Evolutionary conservation across 306 rosid genomes (phyloP).

Genomic region (Malus sieversii): DNA sequence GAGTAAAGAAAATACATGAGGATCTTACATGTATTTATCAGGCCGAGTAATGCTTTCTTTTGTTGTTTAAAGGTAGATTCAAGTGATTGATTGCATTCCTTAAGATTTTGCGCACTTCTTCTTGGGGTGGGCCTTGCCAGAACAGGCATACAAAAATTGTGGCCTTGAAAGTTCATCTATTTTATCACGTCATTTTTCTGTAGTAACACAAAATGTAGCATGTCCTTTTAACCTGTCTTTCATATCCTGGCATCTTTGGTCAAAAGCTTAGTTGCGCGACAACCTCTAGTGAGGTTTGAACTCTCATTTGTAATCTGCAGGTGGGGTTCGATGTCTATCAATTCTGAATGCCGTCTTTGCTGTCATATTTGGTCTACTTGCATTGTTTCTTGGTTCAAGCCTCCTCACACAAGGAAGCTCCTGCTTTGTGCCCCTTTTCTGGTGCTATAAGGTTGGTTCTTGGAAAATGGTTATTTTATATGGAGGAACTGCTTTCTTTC

Average conservation of each 20-base stretch:
- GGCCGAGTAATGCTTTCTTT: neutral
- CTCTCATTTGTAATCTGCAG: constrained; percentile 36
- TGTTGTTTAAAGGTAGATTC: neutral
- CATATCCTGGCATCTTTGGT: neutral
- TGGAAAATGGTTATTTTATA: constrained; percentile 81
- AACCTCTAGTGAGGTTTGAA: constrained; percentile 8
- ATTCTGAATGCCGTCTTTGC: constrained; percentile 74
- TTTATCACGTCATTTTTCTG: neutral
- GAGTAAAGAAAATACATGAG: neutral
- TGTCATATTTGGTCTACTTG: constrained; percentile 73
- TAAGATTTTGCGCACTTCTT: neutral
- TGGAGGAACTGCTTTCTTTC: constrained; percentile 79
- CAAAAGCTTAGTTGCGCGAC: neutral
- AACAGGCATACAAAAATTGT: neutral
- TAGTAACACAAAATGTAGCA: neutral
- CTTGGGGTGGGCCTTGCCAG: neutral
- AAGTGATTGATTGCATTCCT: neutral
- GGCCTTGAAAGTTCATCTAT: neutral
- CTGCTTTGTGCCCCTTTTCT: constrained; percentile 81
- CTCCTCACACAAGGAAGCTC: constrained; percentile 76
- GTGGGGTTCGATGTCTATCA: constrained; percentile 89
- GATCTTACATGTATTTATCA: neutral
- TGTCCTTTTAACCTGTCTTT: neutral
- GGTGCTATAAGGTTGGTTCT: constrained; percentile 80
- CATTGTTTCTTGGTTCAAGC: constrained; percentile 89